A percentile compares a stretch with the other conserved stretches of the same genome.
Evolutionary conservation across 73 alveolate species (phyloP).

Genomic region (Symbiodinium pilosum): DNA sequence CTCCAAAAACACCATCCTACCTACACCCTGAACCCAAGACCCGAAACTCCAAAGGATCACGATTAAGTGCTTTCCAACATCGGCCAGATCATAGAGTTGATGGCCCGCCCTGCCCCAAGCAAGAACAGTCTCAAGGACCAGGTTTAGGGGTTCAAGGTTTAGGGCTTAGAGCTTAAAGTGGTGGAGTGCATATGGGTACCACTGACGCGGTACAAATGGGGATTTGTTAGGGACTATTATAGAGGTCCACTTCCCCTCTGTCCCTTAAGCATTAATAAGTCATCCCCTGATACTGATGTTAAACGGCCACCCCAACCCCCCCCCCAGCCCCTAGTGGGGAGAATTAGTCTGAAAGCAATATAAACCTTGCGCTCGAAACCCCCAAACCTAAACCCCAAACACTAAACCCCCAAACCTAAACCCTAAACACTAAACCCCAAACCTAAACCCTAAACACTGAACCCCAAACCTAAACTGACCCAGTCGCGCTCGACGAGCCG

Average conservation of each 20-base stretch:
- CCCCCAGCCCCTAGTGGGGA: not conserved
- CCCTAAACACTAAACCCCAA: not conserved
- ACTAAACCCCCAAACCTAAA: not conserved
- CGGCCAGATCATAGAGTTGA: not conserved
- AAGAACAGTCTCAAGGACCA: too few species aligned
- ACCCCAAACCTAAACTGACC: not conserved
- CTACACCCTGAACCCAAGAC: too few species aligned
- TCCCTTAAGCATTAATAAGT: not conserved
- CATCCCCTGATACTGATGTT: not conserved
- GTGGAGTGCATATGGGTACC: not conserved
- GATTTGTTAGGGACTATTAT: not conserved
- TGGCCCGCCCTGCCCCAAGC: too few species aligned
- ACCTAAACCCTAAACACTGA: not conserved
- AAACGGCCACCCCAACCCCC: not conserved
- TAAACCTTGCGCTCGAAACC: not conserved
- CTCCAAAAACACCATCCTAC: too few species aligned
- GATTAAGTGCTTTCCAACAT: too few species aligned
- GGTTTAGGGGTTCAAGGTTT: not conserved
- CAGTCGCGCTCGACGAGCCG: slow-evolving; percentile 39
- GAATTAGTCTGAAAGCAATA: too few species aligned
- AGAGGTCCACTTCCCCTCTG: not conserved
- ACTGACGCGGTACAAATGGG: not conserved
- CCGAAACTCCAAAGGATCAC: too few species aligned
- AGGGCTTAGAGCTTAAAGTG: not conserved
- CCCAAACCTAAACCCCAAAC: not conserved